Base-by-base conservation (phyloP, 805 yeast genomes). In the Candida alai region DNA sequence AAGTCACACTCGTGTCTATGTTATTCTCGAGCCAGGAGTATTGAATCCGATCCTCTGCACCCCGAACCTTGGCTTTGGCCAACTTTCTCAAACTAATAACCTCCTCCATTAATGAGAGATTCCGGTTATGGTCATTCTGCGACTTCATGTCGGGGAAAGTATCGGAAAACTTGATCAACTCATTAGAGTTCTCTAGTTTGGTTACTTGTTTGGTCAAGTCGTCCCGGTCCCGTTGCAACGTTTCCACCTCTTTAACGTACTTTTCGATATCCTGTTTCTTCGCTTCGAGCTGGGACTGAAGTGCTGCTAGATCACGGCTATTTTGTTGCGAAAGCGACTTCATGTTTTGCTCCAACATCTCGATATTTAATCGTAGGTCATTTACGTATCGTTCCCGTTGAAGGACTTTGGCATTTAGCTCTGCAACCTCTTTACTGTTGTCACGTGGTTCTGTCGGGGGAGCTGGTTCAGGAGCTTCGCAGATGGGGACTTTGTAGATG, bases 361-460 rank as follows among this genome's bases (percentile, higher is more conserved):
- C 54, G 7, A 75, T 57, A 41, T 71, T 74, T 35, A 75, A 50
- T 9, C 57, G 52, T 10, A 72, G 52, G 30, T 76, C 78, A 23
- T 66, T 67, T 11, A 74, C 49, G 10, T 42, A 32, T 16, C 40
- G 45, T 16, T 60, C 62, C 22, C 53, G 57, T 15, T 52, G 32
- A 10, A 29, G 9, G 6, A 29, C 17, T 12, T 26, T 26, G 28
- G 28, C 15, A 26, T 26, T 26, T 10, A 26, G 28, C 17, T 26
- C 28, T 6, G 28, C 15, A 26, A 26, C 8, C n/a, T n/a, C n/a
- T n/a, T n/a, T n/a, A n/a, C n/a, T n/a, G n/a, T n/a, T n/a, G n/a
- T n/a, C n/a, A n/a, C n/a, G n/a, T n/a, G n/a, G n/a, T n/a, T n/a
- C n/a, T n/a, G n/a, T n/a, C n/a, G 24, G 24, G 24, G n/a, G n/a